phyloP scores from a whole-genome alignment of 495 filamentous ascomycete species.

The Penicillium simplicissimum region DNA sequence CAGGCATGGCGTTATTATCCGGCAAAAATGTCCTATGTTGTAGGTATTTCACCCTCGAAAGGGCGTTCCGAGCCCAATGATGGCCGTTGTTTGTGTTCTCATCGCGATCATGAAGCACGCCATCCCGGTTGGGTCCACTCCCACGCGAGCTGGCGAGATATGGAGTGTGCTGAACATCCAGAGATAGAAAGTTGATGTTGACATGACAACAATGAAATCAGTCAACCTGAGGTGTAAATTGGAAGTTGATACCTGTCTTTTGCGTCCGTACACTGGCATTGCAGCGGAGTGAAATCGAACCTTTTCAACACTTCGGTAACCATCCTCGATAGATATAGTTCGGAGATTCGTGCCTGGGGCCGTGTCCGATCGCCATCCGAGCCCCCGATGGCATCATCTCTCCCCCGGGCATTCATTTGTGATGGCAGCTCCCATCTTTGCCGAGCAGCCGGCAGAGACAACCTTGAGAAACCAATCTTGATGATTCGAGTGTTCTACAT shows the following conservation, averaged over 20 bases:
- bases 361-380: conserved; percentile 12
- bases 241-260: too few relatives aligned
- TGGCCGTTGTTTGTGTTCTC: conserved; percentile 15
- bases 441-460: conserved; percentile 6
- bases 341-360: not conserved
- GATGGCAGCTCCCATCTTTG: conserved; percentile 10
- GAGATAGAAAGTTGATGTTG: not conserved
- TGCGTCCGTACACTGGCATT: too few relatives aligned
- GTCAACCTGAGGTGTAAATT: not conserved
- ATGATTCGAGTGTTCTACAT: not conserved
- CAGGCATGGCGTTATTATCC: conserved; percentile 15
- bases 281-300: too few relatives aligned
- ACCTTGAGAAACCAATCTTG: not conserved
- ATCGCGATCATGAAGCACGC: conserved; percentile 25
- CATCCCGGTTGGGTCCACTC: conserved; percentile 12
- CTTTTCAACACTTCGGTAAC: not conserved
- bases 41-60: not conserved
- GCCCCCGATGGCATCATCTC: conserved; percentile 29
- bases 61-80: conserved; percentile 2
- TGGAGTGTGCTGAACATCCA: not conserved
- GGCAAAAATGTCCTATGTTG: not conserved
- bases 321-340: not conserved
- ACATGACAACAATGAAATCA: too few relatives aligned
- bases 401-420: not conserved
- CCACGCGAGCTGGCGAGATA: not conserved